Conservation (phyloP, 768 basidiomycete species). For the Coprinopsis sp. region DNA sequence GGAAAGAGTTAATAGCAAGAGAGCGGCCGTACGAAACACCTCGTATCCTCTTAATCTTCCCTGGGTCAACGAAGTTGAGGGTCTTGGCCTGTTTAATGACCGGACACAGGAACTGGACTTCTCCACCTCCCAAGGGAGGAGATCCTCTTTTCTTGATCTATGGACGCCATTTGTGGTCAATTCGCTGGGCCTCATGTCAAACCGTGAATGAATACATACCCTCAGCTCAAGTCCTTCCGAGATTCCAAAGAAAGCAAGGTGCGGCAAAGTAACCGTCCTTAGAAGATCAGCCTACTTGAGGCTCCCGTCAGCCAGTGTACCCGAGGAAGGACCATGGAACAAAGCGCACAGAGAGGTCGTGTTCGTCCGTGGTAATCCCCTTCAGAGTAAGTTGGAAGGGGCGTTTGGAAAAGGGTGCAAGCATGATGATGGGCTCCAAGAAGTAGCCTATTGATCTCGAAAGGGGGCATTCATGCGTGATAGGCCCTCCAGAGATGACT, state of each 20-base stretch:
- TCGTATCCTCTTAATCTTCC: constrained; percentile 90
- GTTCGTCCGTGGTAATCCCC: constrained; percentile 90
- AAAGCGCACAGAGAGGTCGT: constrained; percentile 75
- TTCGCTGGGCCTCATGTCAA: background rate
- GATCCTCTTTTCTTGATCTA: constrained; percentile 95
- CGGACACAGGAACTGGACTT: constrained; percentile 91
- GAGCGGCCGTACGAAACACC: constrained; percentile 73
- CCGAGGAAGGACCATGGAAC: background rate
- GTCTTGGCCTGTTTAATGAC: constrained; percentile 89
- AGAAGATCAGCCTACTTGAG: constrained; percentile 71
- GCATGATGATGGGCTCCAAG: constrained; percentile 82
- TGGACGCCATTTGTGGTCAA: constrained; percentile 1
- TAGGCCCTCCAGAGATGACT: constrained; percentile 75
- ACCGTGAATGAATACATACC: constrained; percentile 36
- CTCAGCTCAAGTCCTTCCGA: constrained; percentile 87
- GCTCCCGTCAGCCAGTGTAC: background rate
- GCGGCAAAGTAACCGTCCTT: constrained; percentile 85
- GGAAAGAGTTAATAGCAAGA: constrained; percentile 6
- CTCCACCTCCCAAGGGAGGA: constrained; percentile 87
- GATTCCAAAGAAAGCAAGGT: constrained; percentile 85
- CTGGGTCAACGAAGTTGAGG: constrained; percentile 85
- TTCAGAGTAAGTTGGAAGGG: constrained; percentile 74
- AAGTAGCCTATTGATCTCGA: constrained; percentile 93
- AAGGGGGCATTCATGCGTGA: constrained; percentile 84
- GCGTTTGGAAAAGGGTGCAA: constrained; percentile 91